phyloP scores from a whole-genome alignment of 805 yeast genomes.

The Sugiyamaella boreocaroliniensis region DNA sequence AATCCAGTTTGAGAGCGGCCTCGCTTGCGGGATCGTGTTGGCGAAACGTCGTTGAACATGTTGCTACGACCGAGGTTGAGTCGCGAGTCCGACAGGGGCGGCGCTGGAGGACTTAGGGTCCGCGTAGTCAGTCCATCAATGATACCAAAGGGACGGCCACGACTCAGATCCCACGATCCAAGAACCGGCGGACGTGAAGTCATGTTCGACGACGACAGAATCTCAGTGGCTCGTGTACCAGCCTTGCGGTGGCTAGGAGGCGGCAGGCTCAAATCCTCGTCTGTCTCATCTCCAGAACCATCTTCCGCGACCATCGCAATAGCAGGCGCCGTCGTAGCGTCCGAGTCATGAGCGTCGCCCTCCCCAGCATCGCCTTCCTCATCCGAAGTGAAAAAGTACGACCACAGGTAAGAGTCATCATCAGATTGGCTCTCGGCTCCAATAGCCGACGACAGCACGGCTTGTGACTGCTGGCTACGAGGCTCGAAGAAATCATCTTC shows the following conservation, averaged over 20 bases:
- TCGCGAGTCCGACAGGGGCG: conserved; percentile 9
- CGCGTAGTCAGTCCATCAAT: conserved; percentile 92
- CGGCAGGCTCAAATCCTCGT: conserved; percentile 82
- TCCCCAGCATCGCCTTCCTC: conserved; percentile 27
- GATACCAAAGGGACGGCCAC: conserved; percentile 77
- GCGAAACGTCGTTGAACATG: not conserved
- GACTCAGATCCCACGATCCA: conserved; percentile 85
- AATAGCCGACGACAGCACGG: conserved; percentile 6
- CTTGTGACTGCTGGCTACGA: conserved; percentile 14
- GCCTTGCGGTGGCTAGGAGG: conserved; percentile 53
- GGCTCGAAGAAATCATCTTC: conserved; percentile 25
- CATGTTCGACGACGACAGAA: conserved; percentile 77
- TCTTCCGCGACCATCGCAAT: conserved; percentile 8
- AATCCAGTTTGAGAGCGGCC: conserved; percentile 15
- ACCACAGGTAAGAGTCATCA: conserved; percentile 66
- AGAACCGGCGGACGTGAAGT: conserved; percentile 86
- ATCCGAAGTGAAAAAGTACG: conserved; percentile 55
- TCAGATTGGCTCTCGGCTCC: conserved; percentile 29
- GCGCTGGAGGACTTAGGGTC: conserved; percentile 52
- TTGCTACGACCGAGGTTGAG: conserved; percentile 6
- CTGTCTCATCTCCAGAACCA: conserved; percentile 82
- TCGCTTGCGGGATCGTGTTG: conserved; percentile 11
- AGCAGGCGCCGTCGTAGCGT: not conserved
- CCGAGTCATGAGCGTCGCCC: not conserved
- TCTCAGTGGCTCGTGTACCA: conserved; percentile 84